A percentile compares a stretch with the other conserved stretches of the same genome.
Evolutionary conservation across 768 basidiomycete genomes (phyloP).

Genomic region (Psilocybe tampanensis): DNA sequence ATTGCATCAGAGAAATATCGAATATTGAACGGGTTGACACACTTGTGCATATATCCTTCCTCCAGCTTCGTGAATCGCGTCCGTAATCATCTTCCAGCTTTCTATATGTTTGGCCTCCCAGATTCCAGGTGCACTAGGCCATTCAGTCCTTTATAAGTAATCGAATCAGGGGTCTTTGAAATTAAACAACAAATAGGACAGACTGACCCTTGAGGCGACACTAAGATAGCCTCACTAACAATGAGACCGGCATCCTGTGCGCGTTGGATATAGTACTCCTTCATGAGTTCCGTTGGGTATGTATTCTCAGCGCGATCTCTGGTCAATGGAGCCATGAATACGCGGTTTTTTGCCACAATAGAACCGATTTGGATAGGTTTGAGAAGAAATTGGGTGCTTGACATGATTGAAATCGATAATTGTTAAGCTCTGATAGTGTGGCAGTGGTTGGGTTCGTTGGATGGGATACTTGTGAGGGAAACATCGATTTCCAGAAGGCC

Average conservation of each 20-base stretch:
- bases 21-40: constrained; percentile 15
- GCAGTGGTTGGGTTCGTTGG: background rate
- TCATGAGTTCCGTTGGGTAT: constrained; percentile 40
- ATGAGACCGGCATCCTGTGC: constrained; percentile 38
- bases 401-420: background rate
- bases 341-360: constrained; percentile 38
- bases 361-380: constrained; percentile 37
- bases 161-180: too few species aligned
- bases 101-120: constrained; percentile 45
- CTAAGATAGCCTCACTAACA: constrained; percentile 40
- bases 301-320: constrained; percentile 39
- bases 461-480: too few species aligned
- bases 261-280: constrained; percentile 44
- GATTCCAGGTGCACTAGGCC: constrained; percentile 46
- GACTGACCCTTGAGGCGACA: constrained; percentile 44
- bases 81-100: constrained; percentile 48
- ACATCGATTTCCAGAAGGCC: too few species aligned
- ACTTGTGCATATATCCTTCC: constrained; percentile 45
- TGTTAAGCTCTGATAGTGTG: background rate
- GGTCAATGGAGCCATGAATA: constrained; percentile 43
- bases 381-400: constrained; percentile 24
- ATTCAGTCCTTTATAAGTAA: too few species aligned
- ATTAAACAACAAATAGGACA: background rate
- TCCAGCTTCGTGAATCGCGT: constrained; percentile 48
- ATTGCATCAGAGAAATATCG: background rate